Conservation (phyloP, 257 asterid genomes). For the Sherardia arvensis region DNA sequence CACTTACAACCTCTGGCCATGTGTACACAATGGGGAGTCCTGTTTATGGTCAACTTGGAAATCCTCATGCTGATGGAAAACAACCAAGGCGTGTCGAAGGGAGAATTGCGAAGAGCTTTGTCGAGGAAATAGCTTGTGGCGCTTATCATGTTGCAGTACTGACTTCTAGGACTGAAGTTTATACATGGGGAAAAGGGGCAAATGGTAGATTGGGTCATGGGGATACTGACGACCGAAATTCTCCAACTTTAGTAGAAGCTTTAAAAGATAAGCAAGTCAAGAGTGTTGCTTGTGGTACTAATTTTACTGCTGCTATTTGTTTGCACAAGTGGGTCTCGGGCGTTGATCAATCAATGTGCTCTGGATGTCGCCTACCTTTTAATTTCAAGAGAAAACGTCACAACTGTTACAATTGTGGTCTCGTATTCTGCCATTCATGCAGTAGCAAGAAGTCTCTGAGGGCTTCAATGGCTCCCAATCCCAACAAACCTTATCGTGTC, state of each 20-base stretch:
- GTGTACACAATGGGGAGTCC: constrained; percentile 87
- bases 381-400: constrained; percentile 91
- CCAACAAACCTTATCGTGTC: constrained; percentile 82
- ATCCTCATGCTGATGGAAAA: constrained; percentile 79
- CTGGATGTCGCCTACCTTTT: constrained; percentile 82
- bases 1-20: constrained; percentile 85
- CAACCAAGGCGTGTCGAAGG: constrained; percentile 80
- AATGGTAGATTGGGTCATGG: constrained; percentile 96
- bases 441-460: constrained; percentile 83
- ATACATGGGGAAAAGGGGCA: constrained; percentile 95
- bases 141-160: constrained; percentile 89
- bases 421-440: constrained; percentile 86
- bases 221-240: constrained; percentile 64
- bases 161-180: constrained; percentile 84
- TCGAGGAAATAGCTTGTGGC: constrained; percentile 90
- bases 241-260: constrained; percentile 77
- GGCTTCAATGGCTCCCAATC: constrained; percentile 95
- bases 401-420: constrained; percentile 91
- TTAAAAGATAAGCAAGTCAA: constrained; percentile 87
- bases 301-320: constrained; percentile 79
- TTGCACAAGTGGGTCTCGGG: constrained; percentile 94
- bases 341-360: constrained; percentile 85
- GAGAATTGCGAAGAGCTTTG: constrained; percentile 55
- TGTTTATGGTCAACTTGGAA: constrained; percentile 88
- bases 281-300: constrained; percentile 84